Evolutionary conservation across 78 protist species (phyloP), one percentile per base, ranked within the genome.

Genomic region (Dictyostelium firmibasis): DNA sequence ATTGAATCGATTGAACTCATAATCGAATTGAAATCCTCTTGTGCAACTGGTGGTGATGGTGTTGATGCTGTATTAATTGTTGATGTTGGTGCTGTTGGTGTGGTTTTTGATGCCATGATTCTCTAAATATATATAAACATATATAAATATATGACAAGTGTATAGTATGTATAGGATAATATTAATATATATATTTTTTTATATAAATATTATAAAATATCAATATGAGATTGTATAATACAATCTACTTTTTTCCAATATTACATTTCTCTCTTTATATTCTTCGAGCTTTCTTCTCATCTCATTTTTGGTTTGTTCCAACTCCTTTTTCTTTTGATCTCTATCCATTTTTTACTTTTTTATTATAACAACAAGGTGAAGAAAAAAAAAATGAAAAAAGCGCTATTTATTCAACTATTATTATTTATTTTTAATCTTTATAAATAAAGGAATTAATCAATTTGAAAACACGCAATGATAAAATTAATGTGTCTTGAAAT

Each of bases 311-410:
- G 79, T 31, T 33, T 72, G 79, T 14, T 92, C 96, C 50, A 92
- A 84, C 78, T 92, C 96, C 29, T 92, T 82, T 62, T 92, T 85
- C 31, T 91, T 92, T 44, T 76, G 86, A 64, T 92, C 84, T 33
- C 78, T 53, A 83, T 92, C 91, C 91, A 83, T 38, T 44, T 79
- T 78, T 27, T 38, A 7, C 25, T 47, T 20, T n/a, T 0, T 25
- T 44, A 3, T 25, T 4, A n/a, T 79, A 11, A n/a, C 29, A 29
- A 29, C 10, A 67, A 10, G 4, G 33, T 43, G 33, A 18, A 74
- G 3, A 35, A 78, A 41, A 43, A 41, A 25, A 25, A 77, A 31
- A 77, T 36, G 43, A 41, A 31, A 77, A 41, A 77, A 77, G 9
- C 2, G 11, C 7, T 4, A 33, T 14, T 20, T 31, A 33, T 29